Evolutionary conservation across 352 stramenopile species (phyloP).

Genomic region (Phytophthora sansomeana): DNA sequence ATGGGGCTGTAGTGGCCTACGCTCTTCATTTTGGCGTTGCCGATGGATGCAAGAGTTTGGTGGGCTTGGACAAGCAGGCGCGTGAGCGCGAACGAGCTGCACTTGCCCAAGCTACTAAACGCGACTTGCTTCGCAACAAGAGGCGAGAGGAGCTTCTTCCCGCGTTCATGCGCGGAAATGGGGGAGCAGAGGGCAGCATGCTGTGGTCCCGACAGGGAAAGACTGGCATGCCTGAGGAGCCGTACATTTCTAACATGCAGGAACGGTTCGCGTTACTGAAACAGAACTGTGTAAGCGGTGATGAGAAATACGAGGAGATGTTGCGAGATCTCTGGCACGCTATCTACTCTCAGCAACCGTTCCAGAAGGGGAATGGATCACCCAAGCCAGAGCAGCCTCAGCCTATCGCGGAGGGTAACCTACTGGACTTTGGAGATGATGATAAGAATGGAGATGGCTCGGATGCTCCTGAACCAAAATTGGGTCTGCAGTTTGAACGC

Average conservation of each 20-base stretch:
- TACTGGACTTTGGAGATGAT: slow-evolving; percentile 33
- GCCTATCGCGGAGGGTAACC: slow-evolving; percentile 35
- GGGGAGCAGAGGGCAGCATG: slow-evolving; percentile 34
- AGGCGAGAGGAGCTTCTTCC: slow-evolving; percentile 54
- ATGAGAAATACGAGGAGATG: slow-evolving; percentile 69
- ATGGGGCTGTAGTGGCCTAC: slow-evolving; percentile 82
- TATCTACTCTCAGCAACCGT: slow-evolving; percentile 67
- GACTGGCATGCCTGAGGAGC: slow-evolving; percentile 57
- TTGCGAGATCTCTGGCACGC: slow-evolving; percentile 67
- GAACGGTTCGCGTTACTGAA: slow-evolving; percentile 71
- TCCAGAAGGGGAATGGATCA: slow-evolving; percentile 32
- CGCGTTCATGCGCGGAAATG: slow-evolving; percentile 56
- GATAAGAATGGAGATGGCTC: slow-evolving; percentile 9
- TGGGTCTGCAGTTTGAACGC: slow-evolving; percentile 64
- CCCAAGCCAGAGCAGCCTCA: slow-evolving; percentile 24
- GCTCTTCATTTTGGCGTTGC: slow-evolving; percentile 84
- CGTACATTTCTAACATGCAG: slow-evolving; percentile 71
- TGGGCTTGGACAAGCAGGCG: slow-evolving; percentile 75
- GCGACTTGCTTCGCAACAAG: slow-evolving; percentile 73
- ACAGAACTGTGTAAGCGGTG: slow-evolving; percentile 70
- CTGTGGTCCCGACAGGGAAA: slow-evolving; percentile 72
- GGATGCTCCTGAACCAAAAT: slow-evolving; percentile 5
- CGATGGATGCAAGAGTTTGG: slow-evolving; percentile 76
- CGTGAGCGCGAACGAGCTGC: slow-evolving; percentile 81
- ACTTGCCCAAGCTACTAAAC: slow-evolving; percentile 76